Evolutionary conservation across 768 basidiomycete species (phyloP), one percentile per base, ranked within the genome.

Genomic region (Scleroderma bovista): DNA sequence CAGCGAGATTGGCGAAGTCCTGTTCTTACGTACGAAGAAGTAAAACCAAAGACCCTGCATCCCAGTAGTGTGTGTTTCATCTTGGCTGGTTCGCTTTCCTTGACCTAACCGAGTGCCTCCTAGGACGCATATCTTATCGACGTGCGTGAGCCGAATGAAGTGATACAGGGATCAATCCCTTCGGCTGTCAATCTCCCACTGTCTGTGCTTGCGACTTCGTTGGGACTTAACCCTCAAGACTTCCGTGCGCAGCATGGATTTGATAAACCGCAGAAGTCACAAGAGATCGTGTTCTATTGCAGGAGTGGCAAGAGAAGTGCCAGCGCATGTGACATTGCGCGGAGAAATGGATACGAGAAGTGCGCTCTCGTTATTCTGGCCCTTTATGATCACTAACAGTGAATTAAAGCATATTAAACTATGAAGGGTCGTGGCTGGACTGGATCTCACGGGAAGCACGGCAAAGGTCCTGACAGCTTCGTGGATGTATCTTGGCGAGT

Each of bases 61-160:
- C 95, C 95, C 3, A 79, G 81, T 47, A 66, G 75, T 2, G 88
- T 88, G 57, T 23, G 65, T 19, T 29, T 19, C 32, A 34, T 16
- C 23, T 22, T 15, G 34, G 3, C 48, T 42, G 29, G 38, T 7
- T 13, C 17, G 6, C 19, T 38, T 12, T n/a, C 13, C 6, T 31
- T 46, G 9, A 29, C 9, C 31, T 33, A 32, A 20, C 15, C 31
- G 24, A 37, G 19, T 19, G 23, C 34, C 48, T 68, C 24, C 38
- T 53, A 91, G 88, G 74, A 85, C 52, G 73, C 78, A 5, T 88
- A 83, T 61, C 63, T 91, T 40, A 83, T 91, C 57, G 93, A 95
- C 59, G 94, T 97, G n/a, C 84, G 95, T 19, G 94, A 96, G 65
- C 88, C 86, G 1, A 82, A 90, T 56, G 94, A 96, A 65, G 88